Base-by-base conservation (phyloP, 805 yeast genomes). In the Metschnikowia dekortorum region DNA sequence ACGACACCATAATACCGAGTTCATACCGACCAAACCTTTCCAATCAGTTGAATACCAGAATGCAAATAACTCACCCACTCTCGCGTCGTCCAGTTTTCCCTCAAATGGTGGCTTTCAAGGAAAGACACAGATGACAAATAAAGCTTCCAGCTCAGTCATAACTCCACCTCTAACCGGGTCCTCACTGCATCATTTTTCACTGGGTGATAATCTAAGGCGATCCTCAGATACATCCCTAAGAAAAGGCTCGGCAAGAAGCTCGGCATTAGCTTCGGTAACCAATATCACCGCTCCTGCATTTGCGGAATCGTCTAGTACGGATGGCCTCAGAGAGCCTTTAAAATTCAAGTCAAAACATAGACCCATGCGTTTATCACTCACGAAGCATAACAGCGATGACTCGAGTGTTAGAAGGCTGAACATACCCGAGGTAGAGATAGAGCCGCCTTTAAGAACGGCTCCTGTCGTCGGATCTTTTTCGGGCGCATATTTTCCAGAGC, bases 281-380 rank as follows among this genome's bases (percentile, higher is more conserved):
- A 47, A 44, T 13, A 26, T 39, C 9, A 37, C 30, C 29, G 32
- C 53, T 8, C 53, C 51, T 9, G 50, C 50, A 13, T 39, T 32
- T 40, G 46, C 50, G 26, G 53, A 47, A 22, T n/a, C 41, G 16
- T 30, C 48, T 10, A 14, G 38, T 8, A 9, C 38, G 1, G 46
- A 51, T n/a, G 32, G 39, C 33, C 53, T 55, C 38, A 51, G 55
- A 8, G 51, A 42, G 32, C 59, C 59, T 22, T 49, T 60, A 47
- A 59, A 63, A 33, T 68, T 63, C 54, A 73, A 69, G 52, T 74
- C 74, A 6, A 70, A 68, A 51, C 57, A 71, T 47, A 63, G 78
- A 49, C 76, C 76, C 13, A 54, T 68, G 38, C 78, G 76, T 6
- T 59, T 73, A 42, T 52, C 71, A 11, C 64, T 73, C 41, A 69